Conservation (phyloP, 1,139 yeast species). For the Suhomyces maxii region DNA sequence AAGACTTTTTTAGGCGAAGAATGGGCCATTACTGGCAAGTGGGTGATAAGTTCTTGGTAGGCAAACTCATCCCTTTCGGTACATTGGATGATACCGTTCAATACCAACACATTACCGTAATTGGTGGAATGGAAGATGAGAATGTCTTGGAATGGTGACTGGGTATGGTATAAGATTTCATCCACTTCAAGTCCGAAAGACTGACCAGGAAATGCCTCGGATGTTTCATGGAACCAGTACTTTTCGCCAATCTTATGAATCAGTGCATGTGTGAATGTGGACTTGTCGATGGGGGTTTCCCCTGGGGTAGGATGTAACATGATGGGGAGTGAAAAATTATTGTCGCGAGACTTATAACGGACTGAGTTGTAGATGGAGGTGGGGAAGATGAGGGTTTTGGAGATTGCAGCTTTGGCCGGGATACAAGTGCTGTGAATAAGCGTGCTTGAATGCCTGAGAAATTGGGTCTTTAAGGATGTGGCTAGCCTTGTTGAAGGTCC, state of each 20-base stretch:
- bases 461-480: no score
- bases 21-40: constrained; percentile 75
- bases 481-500: no score
- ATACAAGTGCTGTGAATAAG: no score
- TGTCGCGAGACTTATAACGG: constrained; percentile 1
- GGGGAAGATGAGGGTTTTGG: no score
- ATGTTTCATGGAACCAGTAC: constrained; percentile 45
- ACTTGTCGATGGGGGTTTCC: neutral
- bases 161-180: constrained; percentile 35
- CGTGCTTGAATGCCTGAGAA: no score
- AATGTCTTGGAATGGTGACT: constrained; percentile 42
- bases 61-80: constrained; percentile 90
- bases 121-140: constrained; percentile 71
- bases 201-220: constrained; percentile 46
- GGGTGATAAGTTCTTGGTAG: constrained; percentile 86
- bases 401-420: no score
- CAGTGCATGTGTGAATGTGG: constrained; percentile 27
- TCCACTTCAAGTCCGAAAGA: constrained; percentile 40
- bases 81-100: constrained; percentile 85
- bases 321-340: constrained; percentile 1
- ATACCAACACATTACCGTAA: constrained; percentile 81
- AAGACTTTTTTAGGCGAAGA: constrained; percentile 70
- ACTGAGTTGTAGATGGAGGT: neutral
- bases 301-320: constrained; percentile 1
- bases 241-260: constrained; percentile 25